Base-by-base conservation (phyloP, 208 protist species). In the Porcisia hertigi region DNA sequence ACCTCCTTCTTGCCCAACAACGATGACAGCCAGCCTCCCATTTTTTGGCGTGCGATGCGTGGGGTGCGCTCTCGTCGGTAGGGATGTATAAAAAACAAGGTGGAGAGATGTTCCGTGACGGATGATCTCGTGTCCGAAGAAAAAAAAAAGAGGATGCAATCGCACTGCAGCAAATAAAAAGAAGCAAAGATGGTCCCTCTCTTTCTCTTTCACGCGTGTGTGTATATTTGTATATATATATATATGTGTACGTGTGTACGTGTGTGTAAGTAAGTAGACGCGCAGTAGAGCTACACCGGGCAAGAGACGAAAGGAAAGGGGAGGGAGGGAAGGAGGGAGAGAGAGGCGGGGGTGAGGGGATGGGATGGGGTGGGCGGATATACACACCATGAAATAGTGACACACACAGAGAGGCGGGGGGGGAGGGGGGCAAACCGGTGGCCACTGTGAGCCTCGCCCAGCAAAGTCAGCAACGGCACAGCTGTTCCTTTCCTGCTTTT, bases 1-100 rank as follows among this genome's bases (percentile, higher is more conserved):
- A 98, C 92, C 79, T 99, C 96, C 87, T 98, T 97, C 84, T 99
- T 98, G 6, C 97, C 97, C 77, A 98, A 89, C 52, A 98, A 83
- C 36, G 89, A 95, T 23, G 90, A 89, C 52, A 91, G 79, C 86
- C 86, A 91, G 66, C 81, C 75, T 55, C 86, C 86, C 86, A 90
- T 90, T 55, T 58, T 52, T 9, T 9, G 45, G 45, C 45, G 45
- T 49, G 45, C 6, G 41, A 67, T 67, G 62, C 6, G 41, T 2
- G 67, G 23, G 20, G 30, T 9, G 39, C 47, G 9, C 20, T 43
- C 41, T 49, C 39, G 41, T 25, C 18, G 16, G 62, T 67, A 4
- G 34, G 60, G 2, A 23, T 18, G 60, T 36, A 25, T 18, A 65
- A 36, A 36, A 34, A 9, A 18, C 18, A 67, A 45, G 23, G 39